These are phyloP conservation scores for Typha latifolia DNA, from an alignment of 176 grass and related monocot genomes.

Conservation along the genomic window DNA sequence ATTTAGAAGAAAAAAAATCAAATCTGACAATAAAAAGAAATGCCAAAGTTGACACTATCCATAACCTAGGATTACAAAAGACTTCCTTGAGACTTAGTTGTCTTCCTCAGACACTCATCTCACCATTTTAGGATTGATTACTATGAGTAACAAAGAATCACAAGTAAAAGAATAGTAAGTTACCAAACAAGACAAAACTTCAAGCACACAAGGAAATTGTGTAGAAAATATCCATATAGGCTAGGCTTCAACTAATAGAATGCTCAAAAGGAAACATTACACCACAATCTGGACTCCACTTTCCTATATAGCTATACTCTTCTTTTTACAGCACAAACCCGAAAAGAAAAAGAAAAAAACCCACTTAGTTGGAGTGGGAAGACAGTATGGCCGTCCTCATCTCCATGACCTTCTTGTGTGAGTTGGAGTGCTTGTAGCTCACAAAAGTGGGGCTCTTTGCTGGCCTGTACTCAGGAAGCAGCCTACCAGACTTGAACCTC, in stretches of 20 bases:
- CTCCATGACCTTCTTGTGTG: slow-evolving; percentile 95
- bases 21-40: too few species aligned
- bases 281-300: neutral
- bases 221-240: too few species aligned
- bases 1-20: too few species aligned
- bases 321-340: neutral
- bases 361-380: slow-evolving; percentile 3
- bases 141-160: neutral
- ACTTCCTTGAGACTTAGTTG: too few species aligned
- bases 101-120: too few species aligned
- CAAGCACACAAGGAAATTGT: neutral
- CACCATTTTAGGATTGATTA: neutral
- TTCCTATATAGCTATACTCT: neutral
- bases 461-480: slow-evolving; percentile 85
- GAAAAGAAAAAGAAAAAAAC: neutral
- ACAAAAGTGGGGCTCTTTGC: slow-evolving; percentile 92
- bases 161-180: neutral
- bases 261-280: neutral
- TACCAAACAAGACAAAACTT: neutral
- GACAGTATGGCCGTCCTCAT: slow-evolving; percentile 39
- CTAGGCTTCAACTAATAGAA: slow-evolving; percentile 1
- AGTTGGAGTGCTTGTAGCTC: slow-evolving; percentile 85
- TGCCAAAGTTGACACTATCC: too few species aligned
- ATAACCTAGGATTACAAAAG: too few species aligned
- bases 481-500: slow-evolving; percentile 63